These are phyloP conservation scores for Populus alba DNA, from an alignment of 345 rosid genomes.

Conservation along the genomic window DNA sequence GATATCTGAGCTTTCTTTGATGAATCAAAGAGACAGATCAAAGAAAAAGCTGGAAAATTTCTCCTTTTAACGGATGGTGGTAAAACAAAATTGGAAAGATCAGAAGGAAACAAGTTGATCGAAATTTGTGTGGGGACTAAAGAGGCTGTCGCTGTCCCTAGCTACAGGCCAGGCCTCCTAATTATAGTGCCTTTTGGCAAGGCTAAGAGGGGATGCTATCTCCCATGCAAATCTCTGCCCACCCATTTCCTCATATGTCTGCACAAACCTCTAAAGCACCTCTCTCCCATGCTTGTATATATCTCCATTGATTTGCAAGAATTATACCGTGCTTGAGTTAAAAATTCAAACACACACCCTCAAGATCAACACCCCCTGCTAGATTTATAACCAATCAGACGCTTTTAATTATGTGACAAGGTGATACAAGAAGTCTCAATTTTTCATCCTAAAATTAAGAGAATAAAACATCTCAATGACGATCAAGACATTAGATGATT, in stretches of 20 bases:
- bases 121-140: constrained; percentile 17
- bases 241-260: constrained; percentile 11
- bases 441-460: not conserved
- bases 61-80: not conserved
- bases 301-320: not conserved
- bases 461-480: not conserved
- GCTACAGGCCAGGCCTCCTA: not conserved
- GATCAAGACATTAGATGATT: not conserved
- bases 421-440: not conserved
- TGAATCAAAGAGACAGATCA: constrained; percentile 11
- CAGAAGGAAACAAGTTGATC: not conserved
- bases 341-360: no score
- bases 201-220: not conserved
- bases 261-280: constrained; percentile 6
- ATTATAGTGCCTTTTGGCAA: constrained; percentile 24
- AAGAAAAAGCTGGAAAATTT: not conserved
- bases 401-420: not conserved
- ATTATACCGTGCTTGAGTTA: not conserved
- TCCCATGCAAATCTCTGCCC: constrained; percentile 4
- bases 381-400: not conserved
- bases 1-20: not conserved
- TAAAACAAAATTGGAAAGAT: not conserved
- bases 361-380: not conserved
- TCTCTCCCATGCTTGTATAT: not conserved
- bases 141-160: constrained; percentile 14